A percentile compares a stretch with the other conserved stretches of the same genome.
phyloP scores from a whole-genome alignment of 228 moss, liverwort and hornwort genomes.

The Sphagnum fallax region DNA sequence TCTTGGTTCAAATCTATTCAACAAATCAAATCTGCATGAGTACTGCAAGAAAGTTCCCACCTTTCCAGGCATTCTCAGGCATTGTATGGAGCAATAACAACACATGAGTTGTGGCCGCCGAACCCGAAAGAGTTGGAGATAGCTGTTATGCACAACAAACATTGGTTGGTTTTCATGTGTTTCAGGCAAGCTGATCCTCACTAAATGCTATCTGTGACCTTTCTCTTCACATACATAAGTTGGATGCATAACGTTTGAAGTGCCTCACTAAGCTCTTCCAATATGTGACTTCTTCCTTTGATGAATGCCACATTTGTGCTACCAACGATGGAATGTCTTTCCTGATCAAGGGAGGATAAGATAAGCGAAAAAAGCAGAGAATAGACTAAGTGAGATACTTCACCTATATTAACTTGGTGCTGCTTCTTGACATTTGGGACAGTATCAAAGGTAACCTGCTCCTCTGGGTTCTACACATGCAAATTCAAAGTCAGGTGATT shows the following conservation, averaged over 20 bases:
- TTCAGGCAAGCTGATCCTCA: no score
- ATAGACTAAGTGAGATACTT: no score
- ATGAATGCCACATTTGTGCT: neutral
- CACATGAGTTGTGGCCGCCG: conserved; percentile 54
- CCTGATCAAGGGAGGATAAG: no score
- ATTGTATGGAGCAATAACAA: conserved; percentile 45
- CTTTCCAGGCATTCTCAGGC: conserved; percentile 10
- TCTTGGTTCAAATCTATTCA: no score
- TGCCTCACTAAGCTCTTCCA: neutral
- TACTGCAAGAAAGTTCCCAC: neutral
- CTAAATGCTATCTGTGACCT: no score
- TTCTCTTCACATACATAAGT: neutral
- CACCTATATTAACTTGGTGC: conserved; percentile 10
- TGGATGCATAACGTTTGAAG: neutral
- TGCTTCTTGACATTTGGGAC: conserved; percentile 15
- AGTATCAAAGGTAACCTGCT: conserved; percentile 8
- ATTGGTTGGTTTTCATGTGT: no score
- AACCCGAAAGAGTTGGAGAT: conserved; percentile 57
- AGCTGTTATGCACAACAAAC: conserved; percentile 11
- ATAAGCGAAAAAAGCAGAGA: no score
- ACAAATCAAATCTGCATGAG: no score
- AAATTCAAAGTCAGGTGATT: no score
- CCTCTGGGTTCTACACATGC: conserved; percentile 1
- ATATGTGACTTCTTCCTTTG: neutral
- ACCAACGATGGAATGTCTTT: no score